Evolutionary conservation across 768 basidiomycete species (phyloP).

Genomic region (Coprinopsis strossmayeri): DNA sequence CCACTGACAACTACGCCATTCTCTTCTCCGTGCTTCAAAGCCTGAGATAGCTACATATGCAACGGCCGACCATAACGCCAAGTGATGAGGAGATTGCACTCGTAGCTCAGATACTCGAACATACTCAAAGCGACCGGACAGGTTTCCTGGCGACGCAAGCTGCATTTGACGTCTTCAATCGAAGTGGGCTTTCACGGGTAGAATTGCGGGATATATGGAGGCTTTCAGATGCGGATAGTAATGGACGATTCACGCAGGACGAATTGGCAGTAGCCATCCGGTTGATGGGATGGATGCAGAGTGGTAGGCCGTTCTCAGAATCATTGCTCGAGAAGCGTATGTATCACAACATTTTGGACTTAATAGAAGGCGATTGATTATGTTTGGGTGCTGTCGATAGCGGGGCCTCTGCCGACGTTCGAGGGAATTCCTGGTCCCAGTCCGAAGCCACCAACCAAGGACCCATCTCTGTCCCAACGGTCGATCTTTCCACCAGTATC

Average conservation of each 20-base stretch:
- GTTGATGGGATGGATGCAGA: conserved; percentile 17
- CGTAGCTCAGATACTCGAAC: conserved; percentile 21
- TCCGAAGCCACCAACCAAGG: neutral
- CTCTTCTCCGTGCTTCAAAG: too few relatives aligned
- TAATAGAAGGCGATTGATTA: neutral
- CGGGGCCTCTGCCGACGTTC: conserved; percentile 41
- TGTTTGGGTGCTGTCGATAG: conserved; percentile 23
- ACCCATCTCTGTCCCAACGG: conserved; percentile 3
- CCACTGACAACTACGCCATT: too few relatives aligned
- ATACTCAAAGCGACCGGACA: conserved; percentile 18
- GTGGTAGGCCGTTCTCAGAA: conserved; percentile 24
- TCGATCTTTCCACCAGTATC: conserved; percentile 38
- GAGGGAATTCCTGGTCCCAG: conserved; percentile 21
- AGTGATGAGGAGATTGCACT: conserved; percentile 25
- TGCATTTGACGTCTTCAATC: conserved; percentile 14
- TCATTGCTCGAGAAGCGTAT: conserved; percentile 39
- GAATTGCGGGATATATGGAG: conserved; percentile 13
- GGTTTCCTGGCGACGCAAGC: conserved; percentile 19
- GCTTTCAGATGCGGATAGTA: conserved; percentile 14
- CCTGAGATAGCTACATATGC: too few relatives aligned
- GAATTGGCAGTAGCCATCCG: conserved; percentile 15
- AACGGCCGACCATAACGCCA: conserved; percentile 13
- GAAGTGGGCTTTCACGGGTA: conserved; percentile 12
- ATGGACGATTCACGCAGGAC: conserved; percentile 12
- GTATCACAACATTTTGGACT: conserved; percentile 16